Base-by-base conservation (phyloP, 2,329 filamentous ascomycete species). In the Lasiodiplodia citricola region DNA sequence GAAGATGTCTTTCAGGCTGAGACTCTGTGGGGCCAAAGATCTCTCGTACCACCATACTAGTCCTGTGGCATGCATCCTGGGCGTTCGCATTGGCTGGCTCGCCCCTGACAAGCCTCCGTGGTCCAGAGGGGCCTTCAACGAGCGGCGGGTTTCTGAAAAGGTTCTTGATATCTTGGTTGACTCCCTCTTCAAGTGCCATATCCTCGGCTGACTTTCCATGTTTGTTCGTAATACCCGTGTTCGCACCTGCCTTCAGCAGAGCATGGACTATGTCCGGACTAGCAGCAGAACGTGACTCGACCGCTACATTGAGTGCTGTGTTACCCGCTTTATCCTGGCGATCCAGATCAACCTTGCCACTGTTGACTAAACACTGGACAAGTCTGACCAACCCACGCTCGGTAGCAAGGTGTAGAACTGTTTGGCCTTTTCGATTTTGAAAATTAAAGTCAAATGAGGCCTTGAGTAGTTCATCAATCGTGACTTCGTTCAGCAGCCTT, bases 331-430 rank as follows among this genome's bases (percentile, higher is more conserved):
- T 13, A 13, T 64, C 60, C 18, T 37, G 60, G 8, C 23, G 60
- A 38, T 64, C 60, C 25, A 64, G 7, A 14, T 64, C 60, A 13
- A 64, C 60, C 7, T 64, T 64, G 44, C 23, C 60, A 25, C 60
- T 64, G 18, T 64, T 64, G 3, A 54, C 31, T 11, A 64, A 16
- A 3, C 51, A 31, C 18, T 64, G 44, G 14, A 64, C 31, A 13
- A 64, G 60, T 8, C 47, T 64, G 11, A 21, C 23, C 23, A 23
- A 7, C 8, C 47, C 60, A 7, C 44, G 47, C 21, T 38, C 60
- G 25, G 6, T 31, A 1, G 60, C 60, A 11, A 64, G 4, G 6
- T 64, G 60, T 8, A 64, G 13, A 4, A 64, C 47, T 7, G 60
- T 64, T 10, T 52, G 60, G 2, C 23, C 13, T n/a, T 13, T 51